phyloP scores from a whole-genome alignment of 2,329 filamentous ascomycete species.

The Pseudopithomyces maydicus region DNA sequence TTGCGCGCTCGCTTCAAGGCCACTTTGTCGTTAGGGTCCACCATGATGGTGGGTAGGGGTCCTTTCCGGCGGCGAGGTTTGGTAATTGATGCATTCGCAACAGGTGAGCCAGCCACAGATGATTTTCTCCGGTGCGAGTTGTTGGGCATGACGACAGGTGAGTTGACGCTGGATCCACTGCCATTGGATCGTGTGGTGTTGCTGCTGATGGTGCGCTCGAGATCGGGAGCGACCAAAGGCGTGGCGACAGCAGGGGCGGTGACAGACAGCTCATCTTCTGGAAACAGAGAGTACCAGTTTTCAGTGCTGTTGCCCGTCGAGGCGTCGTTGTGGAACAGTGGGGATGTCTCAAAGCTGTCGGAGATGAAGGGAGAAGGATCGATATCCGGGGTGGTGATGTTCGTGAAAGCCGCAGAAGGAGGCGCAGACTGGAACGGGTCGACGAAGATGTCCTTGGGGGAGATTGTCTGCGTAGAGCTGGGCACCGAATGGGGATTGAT shows the following conservation, averaged over 20 bases:
- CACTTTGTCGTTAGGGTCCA: constrained; percentile 74
- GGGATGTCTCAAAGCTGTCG: constrained; percentile 77
- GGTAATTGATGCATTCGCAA: constrained; percentile 73
- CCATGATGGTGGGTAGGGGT: constrained; percentile 76
- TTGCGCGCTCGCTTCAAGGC: constrained; percentile 94
- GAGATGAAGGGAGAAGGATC: constrained; percentile 75
- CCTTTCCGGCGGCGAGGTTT: constrained; percentile 76
- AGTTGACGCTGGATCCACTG: constrained; percentile 42
- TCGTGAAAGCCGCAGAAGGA: constrained; percentile 80
- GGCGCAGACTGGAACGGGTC: constrained; percentile 76
- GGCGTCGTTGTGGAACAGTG: constrained; percentile 66
- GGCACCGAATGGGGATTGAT: constrained; percentile 49
- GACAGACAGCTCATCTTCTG: constrained; percentile 51
- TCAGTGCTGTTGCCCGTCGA: constrained; percentile 61
- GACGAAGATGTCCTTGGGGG: constrained; percentile 79
- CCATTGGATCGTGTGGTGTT: constrained; percentile 42
- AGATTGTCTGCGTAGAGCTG: constrained; percentile 66
- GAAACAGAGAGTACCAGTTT: constrained; percentile 78
- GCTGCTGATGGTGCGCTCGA: constrained; percentile 50
- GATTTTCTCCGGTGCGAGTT: constrained; percentile 47
- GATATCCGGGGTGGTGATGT: constrained; percentile 81
- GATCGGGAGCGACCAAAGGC: constrained; percentile 28
- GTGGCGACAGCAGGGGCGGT: constrained; percentile 29
- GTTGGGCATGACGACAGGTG: constrained; percentile 40
- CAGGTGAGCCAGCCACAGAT: constrained; percentile 52